Conservation (phyloP, 495 filamentous ascomycete species). For the Glonium stellatum region DNA sequence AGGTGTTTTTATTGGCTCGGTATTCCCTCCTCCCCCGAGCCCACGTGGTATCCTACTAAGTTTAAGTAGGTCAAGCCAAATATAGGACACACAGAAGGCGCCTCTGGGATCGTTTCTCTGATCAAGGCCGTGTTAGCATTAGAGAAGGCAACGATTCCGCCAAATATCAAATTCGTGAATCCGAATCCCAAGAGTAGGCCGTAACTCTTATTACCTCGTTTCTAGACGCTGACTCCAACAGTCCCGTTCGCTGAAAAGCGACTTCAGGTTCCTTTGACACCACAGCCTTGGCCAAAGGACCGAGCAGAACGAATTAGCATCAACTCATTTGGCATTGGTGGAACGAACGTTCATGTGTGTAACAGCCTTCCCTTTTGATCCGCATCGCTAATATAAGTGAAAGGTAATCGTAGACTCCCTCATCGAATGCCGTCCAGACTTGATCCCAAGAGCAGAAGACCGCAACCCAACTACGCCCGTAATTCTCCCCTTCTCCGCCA, state of each 20-base stretch:
- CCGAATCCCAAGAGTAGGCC: conserved; percentile 29
- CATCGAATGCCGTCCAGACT: not conserved
- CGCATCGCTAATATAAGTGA: conserved; percentile 8
- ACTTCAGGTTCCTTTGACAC: not conserved
- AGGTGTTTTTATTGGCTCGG: not conserved
- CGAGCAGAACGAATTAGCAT: conserved; percentile 26
- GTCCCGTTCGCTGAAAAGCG: not conserved
- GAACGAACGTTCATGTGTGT: conserved; percentile 3
- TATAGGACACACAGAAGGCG: conserved; percentile 32
- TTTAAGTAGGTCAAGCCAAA: conserved; percentile 22
- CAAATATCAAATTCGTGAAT: conserved; percentile 30
- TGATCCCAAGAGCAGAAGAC: not conserved
- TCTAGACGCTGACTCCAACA: not conserved
- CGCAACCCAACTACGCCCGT: not conserved
- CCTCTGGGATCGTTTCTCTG: conserved; percentile 34
- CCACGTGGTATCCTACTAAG: not conserved
- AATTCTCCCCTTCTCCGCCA: not conserved
- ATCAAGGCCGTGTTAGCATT: conserved; percentile 38
- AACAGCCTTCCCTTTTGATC: conserved; percentile 10
- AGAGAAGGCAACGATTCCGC: conserved; percentile 36
- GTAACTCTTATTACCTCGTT: not conserved
- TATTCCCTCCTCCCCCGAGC: not conserved
- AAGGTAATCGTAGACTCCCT: too few relatives aligned
- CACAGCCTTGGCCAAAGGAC: conserved; percentile 22
- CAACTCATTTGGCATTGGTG: conserved; percentile 15